A percentile compares a stretch with the other conserved stretches of the same genome.
phyloP scores from a whole-genome alignment of 1,139 yeast genomes.

The Geotrichum europaeum region DNA sequence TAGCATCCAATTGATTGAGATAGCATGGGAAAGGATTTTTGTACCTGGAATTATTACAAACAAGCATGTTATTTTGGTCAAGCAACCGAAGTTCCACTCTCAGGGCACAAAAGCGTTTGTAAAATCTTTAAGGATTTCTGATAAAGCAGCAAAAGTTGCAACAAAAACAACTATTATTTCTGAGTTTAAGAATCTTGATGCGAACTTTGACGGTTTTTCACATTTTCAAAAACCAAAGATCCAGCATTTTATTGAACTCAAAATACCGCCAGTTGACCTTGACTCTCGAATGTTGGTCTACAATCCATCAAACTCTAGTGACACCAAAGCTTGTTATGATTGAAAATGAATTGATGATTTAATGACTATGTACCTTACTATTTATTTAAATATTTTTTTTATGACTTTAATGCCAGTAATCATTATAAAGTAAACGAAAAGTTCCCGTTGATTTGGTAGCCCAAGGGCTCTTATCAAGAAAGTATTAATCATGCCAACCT shows the following conservation, averaged over 20 bases:
- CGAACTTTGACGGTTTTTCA: not conserved
- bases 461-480: not conserved
- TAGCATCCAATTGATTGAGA: not conserved
- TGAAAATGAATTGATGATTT: not conserved
- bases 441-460: not conserved
- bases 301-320: constrained; percentile 1
- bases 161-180: not conserved
- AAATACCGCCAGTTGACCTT: not conserved
- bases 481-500: not conserved
- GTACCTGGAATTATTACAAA: not conserved
- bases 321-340: not conserved
- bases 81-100: not conserved
- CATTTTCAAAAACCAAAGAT: not conserved
- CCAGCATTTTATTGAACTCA: not conserved
- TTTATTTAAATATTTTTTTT: not conserved
- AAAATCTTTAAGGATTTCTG: not conserved
- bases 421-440: not conserved
- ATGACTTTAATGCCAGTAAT: not conserved
- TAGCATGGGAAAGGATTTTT: constrained; percentile 3
- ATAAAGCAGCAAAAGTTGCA: not conserved
- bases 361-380: not conserved
- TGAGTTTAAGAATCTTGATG: not conserved
- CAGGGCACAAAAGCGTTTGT: not conserved
- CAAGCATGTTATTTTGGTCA: not conserved
- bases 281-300: not conserved